phyloP scores from a whole-genome alignment of 1,139 yeast species.

The Trichomonascaceae sp. region DNA sequence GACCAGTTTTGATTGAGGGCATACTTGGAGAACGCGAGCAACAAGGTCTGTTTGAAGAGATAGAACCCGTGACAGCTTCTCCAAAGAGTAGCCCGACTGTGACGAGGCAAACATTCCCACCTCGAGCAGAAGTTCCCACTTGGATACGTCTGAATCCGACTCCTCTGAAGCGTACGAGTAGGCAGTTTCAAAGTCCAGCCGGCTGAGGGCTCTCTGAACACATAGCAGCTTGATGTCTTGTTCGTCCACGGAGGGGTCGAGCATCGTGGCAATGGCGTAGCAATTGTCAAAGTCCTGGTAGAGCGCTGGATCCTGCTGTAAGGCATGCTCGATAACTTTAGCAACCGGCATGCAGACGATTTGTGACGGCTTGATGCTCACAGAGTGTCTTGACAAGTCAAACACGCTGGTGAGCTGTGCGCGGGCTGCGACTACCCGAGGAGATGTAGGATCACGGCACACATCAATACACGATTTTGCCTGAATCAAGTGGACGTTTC shows the following conservation, averaged over 20 bases:
- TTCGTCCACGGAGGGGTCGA: slow-evolving; percentile 12
- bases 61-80: slow-evolving; percentile 34
- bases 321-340: slow-evolving; percentile 19
- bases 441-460: slow-evolving; percentile 6
- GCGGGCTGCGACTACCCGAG: slow-evolving; percentile 8
- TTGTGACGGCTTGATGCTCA: slow-evolving; percentile 17
- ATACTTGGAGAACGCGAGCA: slow-evolving; percentile 24
- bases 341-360: slow-evolving; percentile 12
- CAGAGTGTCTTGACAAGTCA: slow-evolving; percentile 18
- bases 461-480: slow-evolving; percentile 17
- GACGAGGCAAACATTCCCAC: slow-evolving; percentile 44
- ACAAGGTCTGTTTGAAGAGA: slow-evolving; percentile 14
- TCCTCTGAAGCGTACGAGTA: slow-evolving; percentile 26
- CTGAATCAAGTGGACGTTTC: slow-evolving; percentile 20
- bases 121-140: slow-evolving; percentile 25
- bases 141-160: slow-evolving; percentile 12
- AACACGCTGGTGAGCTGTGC: slow-evolving; percentile 18
- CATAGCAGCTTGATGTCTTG: slow-evolving; percentile 33
- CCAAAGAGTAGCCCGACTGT: slow-evolving; percentile 30
- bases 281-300: slow-evolving; percentile 20
- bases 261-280: slow-evolving; percentile 13
- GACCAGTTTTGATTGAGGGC: slow-evolving; percentile 23
- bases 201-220: slow-evolving; percentile 42
- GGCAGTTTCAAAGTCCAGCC: slow-evolving; percentile 39
- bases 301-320: slow-evolving; percentile 20